Conservation (phyloP, 1,139 yeast genomes). For the Scheffersomyces cryptocercus region DNA sequence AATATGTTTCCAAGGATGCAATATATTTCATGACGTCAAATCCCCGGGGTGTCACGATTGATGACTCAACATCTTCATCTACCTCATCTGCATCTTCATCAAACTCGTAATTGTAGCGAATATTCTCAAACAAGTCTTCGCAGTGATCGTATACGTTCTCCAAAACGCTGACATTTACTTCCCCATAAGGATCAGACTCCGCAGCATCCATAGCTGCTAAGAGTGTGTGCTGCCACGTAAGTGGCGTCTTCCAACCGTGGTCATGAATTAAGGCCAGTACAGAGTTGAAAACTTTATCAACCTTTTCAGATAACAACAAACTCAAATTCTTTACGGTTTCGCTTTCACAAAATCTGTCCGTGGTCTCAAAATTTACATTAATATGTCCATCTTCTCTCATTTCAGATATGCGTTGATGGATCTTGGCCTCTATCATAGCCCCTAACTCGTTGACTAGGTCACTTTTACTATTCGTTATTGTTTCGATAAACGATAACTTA, state of each 20-base stretch:
- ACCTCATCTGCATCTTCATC: constrained; percentile 14
- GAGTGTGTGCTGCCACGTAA: constrained; percentile 32
- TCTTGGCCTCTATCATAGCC: constrained; percentile 34
- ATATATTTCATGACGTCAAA: neutral
- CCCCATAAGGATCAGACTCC: constrained; percentile 11
- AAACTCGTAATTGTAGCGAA: constrained; percentile 24
- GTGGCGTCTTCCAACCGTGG: constrained; percentile 2
- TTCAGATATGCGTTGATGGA: constrained; percentile 20
- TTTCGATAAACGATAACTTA: constrained; percentile 9
- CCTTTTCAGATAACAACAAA: constrained; percentile 21
- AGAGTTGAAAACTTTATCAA: constrained; percentile 15
- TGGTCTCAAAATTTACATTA: neutral
- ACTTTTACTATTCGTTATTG: constrained; percentile 27
- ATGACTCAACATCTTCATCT: constrained; percentile 5
- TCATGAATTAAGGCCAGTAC: constrained; percentile 12
- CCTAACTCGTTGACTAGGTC: constrained; percentile 42
- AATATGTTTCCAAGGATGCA: neutral
- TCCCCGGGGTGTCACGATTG: neutral
- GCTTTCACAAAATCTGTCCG: constrained; percentile 1
- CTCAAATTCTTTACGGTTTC: constrained; percentile 18
- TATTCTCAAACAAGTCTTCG: constrained; percentile 22
- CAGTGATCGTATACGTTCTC: constrained; percentile 19
- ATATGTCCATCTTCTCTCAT: constrained; percentile 6
- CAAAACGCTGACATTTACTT: constrained; percentile 12
- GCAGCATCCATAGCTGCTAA: constrained; percentile 21